A percentile compares a stretch with the other conserved stretches of the same genome.
Evolutionary conservation across 2,329 filamentous ascomycete species (phyloP).

Genomic region (Colletotrichum tropicale): DNA sequence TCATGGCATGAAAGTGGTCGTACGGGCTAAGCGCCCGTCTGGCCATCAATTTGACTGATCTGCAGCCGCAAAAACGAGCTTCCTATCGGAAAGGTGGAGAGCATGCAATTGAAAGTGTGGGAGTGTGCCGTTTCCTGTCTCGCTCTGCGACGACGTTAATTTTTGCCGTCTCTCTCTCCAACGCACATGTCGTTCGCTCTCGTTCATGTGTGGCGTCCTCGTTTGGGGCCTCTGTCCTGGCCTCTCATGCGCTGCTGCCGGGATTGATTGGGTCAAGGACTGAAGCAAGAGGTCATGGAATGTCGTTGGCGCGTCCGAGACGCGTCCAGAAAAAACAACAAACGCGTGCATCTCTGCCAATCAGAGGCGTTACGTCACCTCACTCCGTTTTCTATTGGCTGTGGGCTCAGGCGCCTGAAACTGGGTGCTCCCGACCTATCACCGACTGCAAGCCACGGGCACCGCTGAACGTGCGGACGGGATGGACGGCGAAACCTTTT

Average conservation of each 20-base stretch:
- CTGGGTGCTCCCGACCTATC: conserved; percentile 4
- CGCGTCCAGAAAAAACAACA: conserved; percentile 18
- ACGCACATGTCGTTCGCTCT: background rate
- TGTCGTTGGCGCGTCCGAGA: conserved; percentile 14
- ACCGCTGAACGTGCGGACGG: conserved; percentile 4
- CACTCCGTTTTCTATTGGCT: background rate
- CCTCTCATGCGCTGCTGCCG: background rate
- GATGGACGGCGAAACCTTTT: background rate
- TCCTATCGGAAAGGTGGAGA: background rate
- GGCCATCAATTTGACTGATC: conserved; percentile 7
- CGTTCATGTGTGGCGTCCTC: background rate
- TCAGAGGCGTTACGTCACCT: background rate
- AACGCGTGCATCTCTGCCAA: conserved; percentile 8
- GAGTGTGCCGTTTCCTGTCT: background rate
- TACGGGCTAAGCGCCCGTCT: conserved; percentile 12
- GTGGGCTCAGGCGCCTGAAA: background rate
- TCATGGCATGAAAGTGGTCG: background rate
- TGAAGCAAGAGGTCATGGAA: background rate
- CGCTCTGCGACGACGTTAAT: background rate
- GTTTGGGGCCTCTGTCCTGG: background rate
- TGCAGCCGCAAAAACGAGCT: conserved; percentile 5
- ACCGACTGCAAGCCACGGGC: background rate
- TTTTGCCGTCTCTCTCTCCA: background rate
- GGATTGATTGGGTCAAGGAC: background rate
- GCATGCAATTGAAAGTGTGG: background rate